phyloP scores from a whole-genome alignment of 441 rosid species.

The Metrosideros polymorpha region DNA sequence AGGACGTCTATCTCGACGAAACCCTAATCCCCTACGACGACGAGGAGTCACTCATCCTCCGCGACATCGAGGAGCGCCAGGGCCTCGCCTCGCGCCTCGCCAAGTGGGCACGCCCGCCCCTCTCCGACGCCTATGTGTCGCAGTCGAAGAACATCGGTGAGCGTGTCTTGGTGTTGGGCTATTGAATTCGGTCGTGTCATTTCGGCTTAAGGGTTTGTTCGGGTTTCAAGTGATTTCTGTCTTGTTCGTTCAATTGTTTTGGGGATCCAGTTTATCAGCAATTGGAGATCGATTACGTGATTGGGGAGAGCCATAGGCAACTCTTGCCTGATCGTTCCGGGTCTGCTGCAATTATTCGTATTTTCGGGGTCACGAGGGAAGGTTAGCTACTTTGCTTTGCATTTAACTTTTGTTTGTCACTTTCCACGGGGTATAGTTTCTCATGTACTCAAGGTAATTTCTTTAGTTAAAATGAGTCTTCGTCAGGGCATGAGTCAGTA shows the following conservation, averaged over 20 bases:
- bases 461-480: not conserved
- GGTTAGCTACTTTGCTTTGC: slow-evolving; percentile 27
- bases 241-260: not conserved
- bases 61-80: slow-evolving; percentile 63
- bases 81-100: slow-evolving; percentile 48
- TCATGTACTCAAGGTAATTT: not conserved
- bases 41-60: slow-evolving; percentile 62
- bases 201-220: not conserved
- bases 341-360: slow-evolving; percentile 74
- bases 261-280: slow-evolving; percentile 65
- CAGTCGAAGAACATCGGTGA: slow-evolving; percentile 55
- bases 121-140: slow-evolving; percentile 38
- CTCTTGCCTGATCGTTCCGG: slow-evolving; percentile 61
- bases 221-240: not conserved
- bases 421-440: not conserved
- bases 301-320: slow-evolving; percentile 48
- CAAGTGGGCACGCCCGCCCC: slow-evolving; percentile 77
- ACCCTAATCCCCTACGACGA: slow-evolving; percentile 46
- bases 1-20: slow-evolving; percentile 78
- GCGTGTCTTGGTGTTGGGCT: slow-evolving; percentile 4
- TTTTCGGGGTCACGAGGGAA: slow-evolving; percentile 88
- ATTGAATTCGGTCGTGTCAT: not conserved
- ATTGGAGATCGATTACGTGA: slow-evolving; percentile 86
- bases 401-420: not conserved
- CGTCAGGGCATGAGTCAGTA: not conserved